Evolutionary conservation across 2,329 filamentous ascomycete species (phyloP).

Genomic region (Claviceps quebecensis): DNA sequence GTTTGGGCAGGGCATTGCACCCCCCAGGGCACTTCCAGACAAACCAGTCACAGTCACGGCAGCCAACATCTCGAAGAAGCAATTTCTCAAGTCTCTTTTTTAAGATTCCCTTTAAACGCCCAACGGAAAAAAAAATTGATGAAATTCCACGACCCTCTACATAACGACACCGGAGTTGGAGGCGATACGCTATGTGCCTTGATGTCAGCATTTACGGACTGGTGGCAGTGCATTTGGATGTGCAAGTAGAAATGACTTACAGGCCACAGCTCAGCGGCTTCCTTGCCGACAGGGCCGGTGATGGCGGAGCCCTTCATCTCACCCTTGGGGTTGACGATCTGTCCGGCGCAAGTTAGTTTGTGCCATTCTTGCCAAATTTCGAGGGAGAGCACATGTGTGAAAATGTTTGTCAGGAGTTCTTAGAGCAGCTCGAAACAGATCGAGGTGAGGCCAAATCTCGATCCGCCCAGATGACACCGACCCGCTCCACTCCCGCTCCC

Average conservation of each 20-base stretch:
- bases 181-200: constrained; percentile 68
- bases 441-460: neutral
- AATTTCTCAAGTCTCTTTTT: constrained; percentile 8
- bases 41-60: neutral
- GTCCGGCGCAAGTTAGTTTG: constrained; percentile 28
- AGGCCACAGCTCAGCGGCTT: constrained; percentile 98
- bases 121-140: constrained; percentile 24
- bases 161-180: constrained; percentile 99
- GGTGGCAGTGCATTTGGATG: neutral
- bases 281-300: constrained; percentile 97
- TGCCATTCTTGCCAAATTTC: neutral
- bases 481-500: neutral
- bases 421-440: neutral
- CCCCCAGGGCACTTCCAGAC: neutral
- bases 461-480: neutral
- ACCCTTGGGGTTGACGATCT: constrained; percentile 99
- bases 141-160: constrained; percentile 34
- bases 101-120: constrained; percentile 37
- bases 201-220: neutral
- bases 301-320: constrained; percentile 99
- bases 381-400: neutral
- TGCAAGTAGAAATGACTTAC: constrained; percentile 43
- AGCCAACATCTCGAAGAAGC: neutral
- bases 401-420: neutral
- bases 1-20: too few relatives aligned